phyloP scores from a whole-genome alignment of 768 basidiomycete genomes.

The Lactarius pseudohatsudake region DNA sequence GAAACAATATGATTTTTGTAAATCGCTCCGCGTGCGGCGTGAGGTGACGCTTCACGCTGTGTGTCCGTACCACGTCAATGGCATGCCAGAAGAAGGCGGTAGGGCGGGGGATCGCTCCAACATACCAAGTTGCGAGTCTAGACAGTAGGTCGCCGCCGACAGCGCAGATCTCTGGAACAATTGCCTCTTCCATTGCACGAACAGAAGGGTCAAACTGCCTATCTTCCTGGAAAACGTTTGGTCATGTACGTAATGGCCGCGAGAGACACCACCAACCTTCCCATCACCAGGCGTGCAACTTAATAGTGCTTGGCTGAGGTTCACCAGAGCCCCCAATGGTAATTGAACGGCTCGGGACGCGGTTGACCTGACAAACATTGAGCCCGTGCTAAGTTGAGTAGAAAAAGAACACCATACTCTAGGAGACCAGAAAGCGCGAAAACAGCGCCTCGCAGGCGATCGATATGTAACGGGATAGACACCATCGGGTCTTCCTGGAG shows the following conservation, averaged over 20 bases:
- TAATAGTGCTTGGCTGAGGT: conserved; percentile 51
- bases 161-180: conserved; percentile 52
- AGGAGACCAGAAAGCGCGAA: conserved; percentile 54
- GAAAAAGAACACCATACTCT: conserved; percentile 40
- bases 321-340: conserved; percentile 62
- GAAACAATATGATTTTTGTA: conserved; percentile 52
- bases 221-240: conserved; percentile 43
- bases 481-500: conserved; percentile 48
- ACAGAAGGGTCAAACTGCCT: conserved; percentile 50
- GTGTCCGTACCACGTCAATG: not conserved
- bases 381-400: conserved; percentile 2
- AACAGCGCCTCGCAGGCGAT: conserved; percentile 57
- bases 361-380: conserved; percentile 45
- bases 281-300: conserved; percentile 46
- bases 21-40: conserved; percentile 56
- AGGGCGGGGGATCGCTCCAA: conserved; percentile 18
- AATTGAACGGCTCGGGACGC: conserved; percentile 63
- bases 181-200: conserved; percentile 54
- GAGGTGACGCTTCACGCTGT: conserved; percentile 54
- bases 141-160: conserved; percentile 53
- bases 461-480: conserved; percentile 54
- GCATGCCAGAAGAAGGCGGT: not conserved
- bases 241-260: conserved; percentile 12
- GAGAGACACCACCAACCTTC: conserved; percentile 35
- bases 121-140: conserved; percentile 51